Evolutionary conservation across 2,329 filamentous ascomycete species (phyloP), one percentile per base, ranked within the genome.

Genomic region (Fusarium armeniacum): DNA sequence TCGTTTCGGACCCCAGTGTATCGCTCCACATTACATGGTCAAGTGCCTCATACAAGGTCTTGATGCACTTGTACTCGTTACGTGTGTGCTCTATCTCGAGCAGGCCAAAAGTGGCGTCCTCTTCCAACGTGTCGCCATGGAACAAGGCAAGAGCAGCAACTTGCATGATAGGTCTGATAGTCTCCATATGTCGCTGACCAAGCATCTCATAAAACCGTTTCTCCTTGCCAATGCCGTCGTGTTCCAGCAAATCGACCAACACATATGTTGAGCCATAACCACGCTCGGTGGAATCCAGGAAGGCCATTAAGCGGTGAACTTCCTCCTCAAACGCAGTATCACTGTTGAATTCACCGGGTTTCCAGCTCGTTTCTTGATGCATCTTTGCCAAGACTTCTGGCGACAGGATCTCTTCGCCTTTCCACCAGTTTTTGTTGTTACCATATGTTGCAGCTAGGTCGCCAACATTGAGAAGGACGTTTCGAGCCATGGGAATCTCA

Each of bases 301-400:
- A 90, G 12, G 87, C 88, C 80, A 91, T 84, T 7, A 91, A 76
- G 16, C 89, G 86, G 69, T 90, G 88, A 3, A 90, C 69, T 74
- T 90, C 89, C 26, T 87, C 82, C 53, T 80, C 77, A 61, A 87
- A 81, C 20, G 81, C 76, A 15, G 76, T 49, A 76, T 77, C 33
- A 71, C 55, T 35, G 76, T 78, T 30, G 59, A 69, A 51, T 22
- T 44, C 20, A 22, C 32, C 58, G 13, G 76, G 74, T 7, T 73
- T 76, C 76, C 75, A 80, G 35, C 75, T 63, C 1, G 73, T 46
- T 32, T 80, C 77, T 44, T 69, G 76, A 18, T 70, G 75, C 71
- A 79, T 75, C 50, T 75, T 77, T 7, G 76, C 74, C 6, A 82
- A 74, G 28, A 78, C 73, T 12, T 82, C 78, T 4, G 79, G 78